Base-by-base conservation (phyloP, 2,329 filamentous ascomycete species). In the Alternaria conjuncta region DNA sequence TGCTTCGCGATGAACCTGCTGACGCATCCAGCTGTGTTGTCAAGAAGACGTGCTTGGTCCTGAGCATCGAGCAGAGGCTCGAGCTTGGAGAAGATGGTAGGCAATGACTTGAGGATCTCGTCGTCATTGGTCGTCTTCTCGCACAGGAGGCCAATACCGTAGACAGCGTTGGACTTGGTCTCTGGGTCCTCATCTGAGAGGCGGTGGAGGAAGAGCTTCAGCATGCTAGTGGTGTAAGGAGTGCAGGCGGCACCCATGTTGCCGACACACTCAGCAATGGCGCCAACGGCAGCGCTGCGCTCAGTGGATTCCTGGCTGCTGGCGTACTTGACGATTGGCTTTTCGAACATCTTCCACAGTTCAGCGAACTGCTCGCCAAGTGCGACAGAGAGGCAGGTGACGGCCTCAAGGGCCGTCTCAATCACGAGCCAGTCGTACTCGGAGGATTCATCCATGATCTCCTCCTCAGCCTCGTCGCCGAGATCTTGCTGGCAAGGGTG, bases 361-460 rank as follows among this genome's bases (percentile, higher is more conserved):
- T 97, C 91, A 60, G 87, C 86, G 75, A 97, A 98, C 71, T 90
- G 89, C 21, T 87, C 80, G 43, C 96, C 96, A 13, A 98, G 89
- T 30, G 93, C 93, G 50, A 89, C 88, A 20, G 94, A 90, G 44
- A 98, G 87, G 41, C 92, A 93, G 55, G 93, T 93, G 55, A 97
- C 86, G 50, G 97, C 93, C 70, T 98, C 96, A 59, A 98, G 88
- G 36, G 93, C 94, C 10, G 94, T 97, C 83, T 99, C 96, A 58
- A 98, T 91, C 55, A 97, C 91, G 18, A 97, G 88, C 96, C 96
- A 98, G 84, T 98, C 96, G 75, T 97, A 97, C 83, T 99, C 96
- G 3, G 95, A 97, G 28, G 91, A 92, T 78, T 94, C 95, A 54
- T 89, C 85, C 12, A 85, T 79, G 57, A 84, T 84, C 53, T 92